phyloP scores from a whole-genome alignment of 2,329 filamentous ascomycete species.

The Epichloe aotearoae region DNA sequence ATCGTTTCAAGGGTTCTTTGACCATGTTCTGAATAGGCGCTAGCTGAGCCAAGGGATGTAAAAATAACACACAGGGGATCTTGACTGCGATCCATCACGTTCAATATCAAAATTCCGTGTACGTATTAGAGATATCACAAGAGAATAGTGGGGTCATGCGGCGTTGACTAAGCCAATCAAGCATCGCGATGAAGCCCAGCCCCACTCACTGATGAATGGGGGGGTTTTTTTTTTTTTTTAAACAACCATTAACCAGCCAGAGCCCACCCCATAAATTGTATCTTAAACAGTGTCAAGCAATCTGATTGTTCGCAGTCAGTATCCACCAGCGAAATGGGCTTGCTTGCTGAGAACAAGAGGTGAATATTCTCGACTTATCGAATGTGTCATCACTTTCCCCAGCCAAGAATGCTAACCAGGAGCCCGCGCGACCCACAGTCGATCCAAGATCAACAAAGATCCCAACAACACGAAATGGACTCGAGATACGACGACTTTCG shows the following conservation, averaged over 20 bases:
- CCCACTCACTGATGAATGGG: neutral
- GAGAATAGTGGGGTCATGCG: neutral
- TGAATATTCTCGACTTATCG: conserved; percentile 6
- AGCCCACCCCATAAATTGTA: too few relatives aligned
- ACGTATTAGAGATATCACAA: too few relatives aligned
- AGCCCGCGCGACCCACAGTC: conserved; percentile 11
- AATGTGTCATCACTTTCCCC: neutral
- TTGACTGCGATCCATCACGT: neutral
- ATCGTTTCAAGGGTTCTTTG: neutral
- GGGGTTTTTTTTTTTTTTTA: neutral
- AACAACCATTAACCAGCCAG: neutral
- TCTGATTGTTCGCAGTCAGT: neutral
- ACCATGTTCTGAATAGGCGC: neutral
- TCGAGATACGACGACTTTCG: conserved; percentile 67
- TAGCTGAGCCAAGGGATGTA: neutral
- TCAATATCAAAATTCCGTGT: too few relatives aligned
- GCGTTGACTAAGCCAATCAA: neutral
- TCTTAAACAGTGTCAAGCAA: neutral
- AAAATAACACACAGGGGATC: neutral
- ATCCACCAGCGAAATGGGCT: conserved; percentile 18
- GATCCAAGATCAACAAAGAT: conserved; percentile 67
- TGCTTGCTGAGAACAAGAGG: conserved; percentile 24
- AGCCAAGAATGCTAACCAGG: neutral
- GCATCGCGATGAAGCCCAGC: neutral
- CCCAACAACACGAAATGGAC: conserved; percentile 95